These are phyloP conservation scores for Trichosporon asahii DNA, from an alignment of 1,284 basidiomycete genomes.

Conservation along the genomic window DNA sequence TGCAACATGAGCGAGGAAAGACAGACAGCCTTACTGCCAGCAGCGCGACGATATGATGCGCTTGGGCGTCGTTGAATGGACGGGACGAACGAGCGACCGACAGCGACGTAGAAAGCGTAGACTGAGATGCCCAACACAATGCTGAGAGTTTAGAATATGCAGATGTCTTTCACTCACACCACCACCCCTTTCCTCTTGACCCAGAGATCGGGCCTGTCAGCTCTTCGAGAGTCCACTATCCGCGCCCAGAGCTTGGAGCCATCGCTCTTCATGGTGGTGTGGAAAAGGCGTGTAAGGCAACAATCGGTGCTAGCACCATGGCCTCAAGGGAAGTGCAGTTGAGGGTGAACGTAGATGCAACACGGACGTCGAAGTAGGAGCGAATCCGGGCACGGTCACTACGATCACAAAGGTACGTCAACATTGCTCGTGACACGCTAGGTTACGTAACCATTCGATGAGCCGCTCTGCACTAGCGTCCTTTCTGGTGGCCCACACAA, in stretches of 20 bases:
- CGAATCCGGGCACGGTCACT: background rate
- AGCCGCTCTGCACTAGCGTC: background rate
- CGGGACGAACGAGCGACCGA: constrained; percentile 63
- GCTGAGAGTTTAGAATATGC: constrained; percentile 19
- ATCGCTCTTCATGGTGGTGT: background rate
- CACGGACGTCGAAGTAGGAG: background rate
- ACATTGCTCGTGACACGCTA: background rate
- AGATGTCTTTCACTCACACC: constrained; percentile 18
- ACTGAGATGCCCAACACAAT: constrained; percentile 35
- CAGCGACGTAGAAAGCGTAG: constrained; percentile 63
- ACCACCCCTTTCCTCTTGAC: constrained; percentile 33
- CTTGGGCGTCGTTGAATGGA: constrained; percentile 57
- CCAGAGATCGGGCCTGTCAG: constrained; percentile 32
- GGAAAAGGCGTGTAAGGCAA: background rate
- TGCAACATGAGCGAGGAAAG: constrained; percentile 35
- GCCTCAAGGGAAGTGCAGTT: too few relatives aligned
- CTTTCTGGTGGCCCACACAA: constrained; percentile 3
- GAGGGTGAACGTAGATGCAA: background rate
- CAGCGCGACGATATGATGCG: constrained; percentile 54
- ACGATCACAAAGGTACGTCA: background rate
- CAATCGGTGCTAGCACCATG: too few relatives aligned
- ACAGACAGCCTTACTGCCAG: constrained; percentile 59
- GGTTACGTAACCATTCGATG: background rate
- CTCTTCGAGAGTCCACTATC: background rate
- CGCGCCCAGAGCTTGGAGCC: background rate